phyloP scores from a whole-genome alignment of 2,329 filamentous ascomycete genomes.

The Phoma sp. region DNA sequence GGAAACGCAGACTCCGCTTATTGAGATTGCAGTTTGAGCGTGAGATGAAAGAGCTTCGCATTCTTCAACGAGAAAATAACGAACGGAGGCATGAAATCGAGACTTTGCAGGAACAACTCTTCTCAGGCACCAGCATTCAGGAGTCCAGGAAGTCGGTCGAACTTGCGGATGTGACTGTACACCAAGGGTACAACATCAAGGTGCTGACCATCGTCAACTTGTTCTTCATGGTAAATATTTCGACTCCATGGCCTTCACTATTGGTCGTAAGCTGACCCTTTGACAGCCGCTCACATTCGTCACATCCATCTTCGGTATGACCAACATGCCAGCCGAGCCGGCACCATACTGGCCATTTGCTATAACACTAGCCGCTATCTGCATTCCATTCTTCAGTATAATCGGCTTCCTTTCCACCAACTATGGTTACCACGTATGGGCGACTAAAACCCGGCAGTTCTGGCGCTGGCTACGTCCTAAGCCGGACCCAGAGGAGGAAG shows the following conservation, averaged over 20 bases:
- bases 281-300: constrained; percentile 63
- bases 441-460: constrained; percentile 34
- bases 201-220: constrained; percentile 64
- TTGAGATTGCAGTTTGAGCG: constrained; percentile 59
- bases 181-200: constrained; percentile 68
- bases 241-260: background rate
- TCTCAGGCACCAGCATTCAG: constrained; percentile 67
- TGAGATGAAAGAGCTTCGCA: constrained; percentile 58
- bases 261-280: background rate
- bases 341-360: constrained; percentile 49
- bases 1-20: constrained; percentile 56
- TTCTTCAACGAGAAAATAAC: constrained; percentile 59
- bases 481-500: constrained; percentile 4
- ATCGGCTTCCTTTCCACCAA: constrained; percentile 54
- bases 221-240: constrained; percentile 56
- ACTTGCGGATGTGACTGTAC: constrained; percentile 56
- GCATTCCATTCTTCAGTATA: constrained; percentile 54
- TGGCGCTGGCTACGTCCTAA: constrained; percentile 38
- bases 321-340: constrained; percentile 50
- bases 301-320: constrained; percentile 64
- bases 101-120: constrained; percentile 66
- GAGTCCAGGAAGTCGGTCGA: constrained; percentile 67
- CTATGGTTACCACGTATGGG: constrained; percentile 48
- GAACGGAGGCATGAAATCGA: constrained; percentile 61
- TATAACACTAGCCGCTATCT: constrained; percentile 50